Evolutionary conservation across 164 flowering plant genomes (phyloP).

Genomic region (Brasenia schreberi): DNA sequence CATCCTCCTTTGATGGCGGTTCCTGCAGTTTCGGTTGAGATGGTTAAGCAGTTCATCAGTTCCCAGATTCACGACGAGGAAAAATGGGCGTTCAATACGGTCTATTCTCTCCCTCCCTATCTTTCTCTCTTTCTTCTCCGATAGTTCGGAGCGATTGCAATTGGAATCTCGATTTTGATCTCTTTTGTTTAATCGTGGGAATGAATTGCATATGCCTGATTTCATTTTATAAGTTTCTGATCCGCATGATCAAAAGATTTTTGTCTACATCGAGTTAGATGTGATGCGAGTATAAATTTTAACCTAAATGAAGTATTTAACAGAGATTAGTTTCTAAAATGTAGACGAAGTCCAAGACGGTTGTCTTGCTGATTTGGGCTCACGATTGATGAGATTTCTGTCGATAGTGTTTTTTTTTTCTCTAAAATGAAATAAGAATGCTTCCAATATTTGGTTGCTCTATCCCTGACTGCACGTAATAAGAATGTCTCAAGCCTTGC

Average conservation of each 20-base stretch:
- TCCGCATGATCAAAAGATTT: not conserved
- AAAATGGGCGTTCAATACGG: constrained; percentile 58
- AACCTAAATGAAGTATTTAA: no score
- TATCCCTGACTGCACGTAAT: no score
- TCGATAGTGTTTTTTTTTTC: no score
- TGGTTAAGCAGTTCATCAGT: constrained; percentile 36
- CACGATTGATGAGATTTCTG: no score
- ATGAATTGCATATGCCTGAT: not conserved
- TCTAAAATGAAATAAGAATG: no score
- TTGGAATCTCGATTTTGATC: not conserved
- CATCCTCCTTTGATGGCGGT: constrained; percentile 43
- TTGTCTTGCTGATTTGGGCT: no score
- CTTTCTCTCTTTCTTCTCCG: not conserved
- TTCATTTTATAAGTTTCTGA: not conserved
- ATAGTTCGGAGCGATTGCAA: not conserved
- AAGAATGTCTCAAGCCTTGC: no score
- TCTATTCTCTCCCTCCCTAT: constrained; percentile 6
- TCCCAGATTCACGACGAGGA: constrained; percentile 59
- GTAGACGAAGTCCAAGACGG: no score
- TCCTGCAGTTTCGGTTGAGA: constrained; percentile 24
- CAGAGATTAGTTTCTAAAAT: no score
- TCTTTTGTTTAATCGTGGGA: not conserved
- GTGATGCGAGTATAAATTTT: no score
- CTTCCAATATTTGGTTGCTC: no score
- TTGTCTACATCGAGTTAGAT: not conserved